A percentile compares a stretch with the other conserved stretches of the same genome.
phyloP scores from a whole-genome alignment of 371 early-diverging fungal species.

The Mucor saturninus region DNA sequence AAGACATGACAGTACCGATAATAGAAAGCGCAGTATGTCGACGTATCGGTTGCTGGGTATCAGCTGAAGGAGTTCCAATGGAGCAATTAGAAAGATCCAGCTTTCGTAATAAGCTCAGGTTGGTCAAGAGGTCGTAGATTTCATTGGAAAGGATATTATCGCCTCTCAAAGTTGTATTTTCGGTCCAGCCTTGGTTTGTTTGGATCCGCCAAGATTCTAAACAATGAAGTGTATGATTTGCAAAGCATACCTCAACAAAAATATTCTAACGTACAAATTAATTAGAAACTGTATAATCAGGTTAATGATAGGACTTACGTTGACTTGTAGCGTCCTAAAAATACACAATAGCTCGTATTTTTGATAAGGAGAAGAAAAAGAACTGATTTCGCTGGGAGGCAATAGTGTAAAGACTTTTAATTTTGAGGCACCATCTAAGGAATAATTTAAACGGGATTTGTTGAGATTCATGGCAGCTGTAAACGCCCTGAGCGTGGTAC shows the following conservation, averaged over 20 bases:
- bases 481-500: conserved; percentile 36
- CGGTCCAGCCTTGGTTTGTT: conserved; percentile 42
- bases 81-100: conserved; percentile 42
- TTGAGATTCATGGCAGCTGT: conserved; percentile 50
- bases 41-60: not conserved
- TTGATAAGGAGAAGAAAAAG: conserved; percentile 26
- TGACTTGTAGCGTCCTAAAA: conserved; percentile 32
- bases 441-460: conserved; percentile 36
- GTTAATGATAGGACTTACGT: conserved; percentile 29
- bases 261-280: conserved; percentile 25
- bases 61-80: conserved; percentile 24
- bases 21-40: conserved; percentile 19
- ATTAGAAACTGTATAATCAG: not conserved
- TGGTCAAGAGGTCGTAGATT: conserved; percentile 28
- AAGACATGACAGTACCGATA: conserved; percentile 29
- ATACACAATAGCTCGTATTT: conserved; percentile 46
- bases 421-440: conserved; percentile 16
- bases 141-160: conserved; percentile 38
- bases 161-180: conserved; percentile 1
- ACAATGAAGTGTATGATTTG: conserved; percentile 28
- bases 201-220: conserved; percentile 36
- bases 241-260: conserved; percentile 35
- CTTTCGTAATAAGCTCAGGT: conserved; percentile 25
- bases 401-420: conserved; percentile 27
- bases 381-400: conserved; percentile 38